These are phyloP conservation scores for Aureobasidium subglaciale DNA, from an alignment of 2,329 filamentous ascomycete species.

Conservation along the genomic window DNA sequence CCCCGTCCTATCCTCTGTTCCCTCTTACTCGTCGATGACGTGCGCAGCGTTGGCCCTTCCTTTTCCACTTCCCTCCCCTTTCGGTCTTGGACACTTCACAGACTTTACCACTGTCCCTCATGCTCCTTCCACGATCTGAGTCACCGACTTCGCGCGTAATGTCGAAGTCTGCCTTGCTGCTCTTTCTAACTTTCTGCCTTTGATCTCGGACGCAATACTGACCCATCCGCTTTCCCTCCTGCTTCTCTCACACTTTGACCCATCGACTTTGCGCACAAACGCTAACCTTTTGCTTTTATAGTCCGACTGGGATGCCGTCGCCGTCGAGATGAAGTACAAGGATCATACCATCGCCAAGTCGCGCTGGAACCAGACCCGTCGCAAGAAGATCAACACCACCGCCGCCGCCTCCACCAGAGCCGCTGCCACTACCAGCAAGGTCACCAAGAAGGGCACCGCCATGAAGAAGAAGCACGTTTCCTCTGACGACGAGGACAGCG, in stretches of 20 bases:
- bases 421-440: conserved; percentile 11
- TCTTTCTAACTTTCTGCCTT: not conserved
- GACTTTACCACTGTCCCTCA: too few species aligned
- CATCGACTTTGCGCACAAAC: not conserved
- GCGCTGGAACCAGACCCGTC: conserved; percentile 23
- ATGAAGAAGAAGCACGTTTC: conserved; percentile 10
- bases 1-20: too few species aligned
- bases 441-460: not conserved
- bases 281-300: not conserved
- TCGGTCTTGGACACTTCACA: too few species aligned
- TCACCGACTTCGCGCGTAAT: too few species aligned
- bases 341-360: conserved; percentile 19
- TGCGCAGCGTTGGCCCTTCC: too few species aligned
- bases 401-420: conserved; percentile 16
- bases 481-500: not conserved
- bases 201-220: too few species aligned
- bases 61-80: too few species aligned
- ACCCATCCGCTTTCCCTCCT: not conserved
- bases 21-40: too few species aligned
- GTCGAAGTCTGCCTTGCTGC: too few species aligned
- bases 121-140: too few species aligned
- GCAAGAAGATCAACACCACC: conserved; percentile 21
- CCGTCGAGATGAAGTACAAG: conserved; percentile 22
- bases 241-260: not conserved
- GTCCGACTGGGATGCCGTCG: conserved; percentile 23